Base-by-base conservation (phyloP, 805 yeast species). In the Myxozyma neglecta region DNA sequence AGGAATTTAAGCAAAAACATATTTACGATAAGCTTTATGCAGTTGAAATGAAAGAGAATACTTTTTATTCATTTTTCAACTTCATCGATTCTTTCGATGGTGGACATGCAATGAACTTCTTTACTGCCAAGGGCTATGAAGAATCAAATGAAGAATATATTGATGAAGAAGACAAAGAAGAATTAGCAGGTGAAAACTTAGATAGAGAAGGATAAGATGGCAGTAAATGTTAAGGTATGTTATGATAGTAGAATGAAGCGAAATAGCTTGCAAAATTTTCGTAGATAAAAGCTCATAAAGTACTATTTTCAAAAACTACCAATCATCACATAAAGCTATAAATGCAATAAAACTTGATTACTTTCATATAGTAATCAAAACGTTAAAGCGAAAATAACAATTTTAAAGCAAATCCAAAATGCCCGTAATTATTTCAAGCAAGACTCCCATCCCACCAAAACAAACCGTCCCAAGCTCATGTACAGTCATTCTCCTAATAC, bases 11-110 rank as follows among this genome's bases (percentile, higher is more conserved):
- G 78, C 84, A 83, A 84, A 87, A 86, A 73, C 86, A 81, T 74
- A 93, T 94, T 66, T 94, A 94, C 73, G 97, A 92, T 71, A 90
- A 91, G 74, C 91, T 94, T 62, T 93, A 93, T 72, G 85, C 83
- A 47, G 97, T 92, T 75, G 99, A 94, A 74, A 87, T 84, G 49
- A 84, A 84, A 70, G 97, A 91, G 70, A 90, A 91, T 71, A 88
- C 87, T 7, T 64, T 64, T 37, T 86, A 90, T 66, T 96, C 96
- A 0, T 93, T 94, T 72, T 94, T 89, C 75, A 88, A 89, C 49
- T 93, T 89, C 73, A 87, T 94, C 67, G 99, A 93, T 75, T 85
- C 88, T 6, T 61, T 57, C 55, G 57, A 60, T 18, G 64, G 83
- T 34, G 89, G 85, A 20, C 85, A 84, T 47, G 83, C 83, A 16